Evolutionary conservation across 108 stramenopile genomes (phyloP), one percentile per base, ranked within the genome.

Genomic region (Cylindrotheca closterium): DNA sequence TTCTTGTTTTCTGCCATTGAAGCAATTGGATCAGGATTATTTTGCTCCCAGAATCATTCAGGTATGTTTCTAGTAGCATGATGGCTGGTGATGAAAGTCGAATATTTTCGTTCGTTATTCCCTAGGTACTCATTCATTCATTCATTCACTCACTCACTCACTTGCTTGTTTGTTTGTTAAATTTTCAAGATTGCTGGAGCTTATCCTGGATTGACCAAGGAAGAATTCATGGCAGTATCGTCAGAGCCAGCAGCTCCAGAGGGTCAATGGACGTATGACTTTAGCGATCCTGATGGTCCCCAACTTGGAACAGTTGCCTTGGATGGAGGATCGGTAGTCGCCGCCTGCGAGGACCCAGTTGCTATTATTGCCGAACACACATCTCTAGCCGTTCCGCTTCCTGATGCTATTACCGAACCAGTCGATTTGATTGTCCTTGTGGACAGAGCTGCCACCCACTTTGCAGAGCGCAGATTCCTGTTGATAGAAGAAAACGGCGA

Each of bases 171-270:
- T n/a, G n/a, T n/a, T n/a, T n/a, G n/a, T n/a, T n/a, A n/a, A n/a
- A n/a, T n/a, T n/a, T n/a, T n/a, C n/a, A n/a, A 93, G 84, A 90
- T 94, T 61, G 93, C 93, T 34, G 93, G 93, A 25, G 81, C 86
- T 0, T 92, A 92, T 34, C 93, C 93, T 30, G 93, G 90, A 31
- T 64, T 94, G 3, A 80, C 84, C 4, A 65, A 58, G 32, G 79
- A 79, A 56, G 83, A 83, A 45, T 85, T 83, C 58, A 61, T 77
- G 29, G 82, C 87, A 7, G 76, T 86, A 8, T 67, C 71, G 29
- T 91, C 89, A 28, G 83, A 87, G 56, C 79, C 81, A 21, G 50
- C 90, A 24, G 68, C 93, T 3, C 77, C 73, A 65, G 58, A 64
- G 5, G 93, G 93, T 4, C 90, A 89, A 62, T 94, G 93, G 93